Conservation (phyloP, 352 stramenopile genomes). For the Phytophthora hibernalis region DNA sequence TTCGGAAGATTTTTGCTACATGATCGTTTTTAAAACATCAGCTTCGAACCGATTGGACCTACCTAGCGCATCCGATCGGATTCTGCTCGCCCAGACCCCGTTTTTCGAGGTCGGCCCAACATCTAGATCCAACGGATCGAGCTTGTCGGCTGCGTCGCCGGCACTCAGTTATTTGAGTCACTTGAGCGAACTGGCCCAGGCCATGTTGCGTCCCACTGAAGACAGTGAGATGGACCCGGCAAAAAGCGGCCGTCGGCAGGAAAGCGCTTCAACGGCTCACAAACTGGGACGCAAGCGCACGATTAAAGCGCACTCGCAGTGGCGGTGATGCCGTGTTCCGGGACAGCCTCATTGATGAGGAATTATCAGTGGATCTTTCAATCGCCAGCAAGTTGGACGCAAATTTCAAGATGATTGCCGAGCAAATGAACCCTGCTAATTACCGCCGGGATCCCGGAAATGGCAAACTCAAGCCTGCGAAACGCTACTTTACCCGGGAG, state of each 20-base stretch:
- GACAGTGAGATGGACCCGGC: conserved; percentile 45
- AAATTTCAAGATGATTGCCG: conserved; percentile 88
- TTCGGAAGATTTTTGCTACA: conserved; percentile 89
- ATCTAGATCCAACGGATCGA: conserved; percentile 21
- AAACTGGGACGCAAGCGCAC: conserved; percentile 70
- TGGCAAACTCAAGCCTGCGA: conserved; percentile 9
- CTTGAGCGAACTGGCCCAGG: conserved; percentile 74
- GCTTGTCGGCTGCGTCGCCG: conserved; percentile 38
- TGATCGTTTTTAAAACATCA: conserved; percentile 87
- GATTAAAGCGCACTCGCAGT: conserved; percentile 49
- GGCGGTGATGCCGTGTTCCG: conserved; percentile 68
- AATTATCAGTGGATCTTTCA: conserved; percentile 82
- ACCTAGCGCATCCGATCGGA: conserved; percentile 72
- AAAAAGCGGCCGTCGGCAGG: conserved; percentile 52
- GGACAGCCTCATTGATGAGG: conserved; percentile 79
- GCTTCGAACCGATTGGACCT: conserved; percentile 79
- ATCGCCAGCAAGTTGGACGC: conserved; percentile 86
- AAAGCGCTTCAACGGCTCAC: conserved; percentile 65
- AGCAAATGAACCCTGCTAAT: conserved; percentile 59
- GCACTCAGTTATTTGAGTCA: conserved; percentile 74
- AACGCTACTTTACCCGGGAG: conserved; percentile 65
- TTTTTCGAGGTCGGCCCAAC: conserved; percentile 60
- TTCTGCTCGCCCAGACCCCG: conserved; percentile 75
- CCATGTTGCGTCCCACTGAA: conserved; percentile 56
- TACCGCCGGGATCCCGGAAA: conserved; percentile 7